Conservation (phyloP, 2,329 filamentous ascomycete species). For the Coniochaeta sp. region DNA sequence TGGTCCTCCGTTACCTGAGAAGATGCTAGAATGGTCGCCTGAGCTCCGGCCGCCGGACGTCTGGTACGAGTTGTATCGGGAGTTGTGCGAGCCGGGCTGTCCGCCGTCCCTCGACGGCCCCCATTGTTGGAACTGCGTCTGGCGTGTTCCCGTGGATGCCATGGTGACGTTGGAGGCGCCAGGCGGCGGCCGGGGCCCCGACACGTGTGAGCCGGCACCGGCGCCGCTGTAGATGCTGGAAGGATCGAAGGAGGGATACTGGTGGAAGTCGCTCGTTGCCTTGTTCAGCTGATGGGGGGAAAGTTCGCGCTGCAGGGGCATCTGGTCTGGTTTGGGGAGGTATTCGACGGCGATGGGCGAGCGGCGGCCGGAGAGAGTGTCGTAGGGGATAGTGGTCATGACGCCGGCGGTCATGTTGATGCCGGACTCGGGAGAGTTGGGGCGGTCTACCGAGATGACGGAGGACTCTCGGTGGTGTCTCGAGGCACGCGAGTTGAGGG, state of each 20-base stretch:
- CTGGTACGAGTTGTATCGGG: slow-evolving; percentile 58
- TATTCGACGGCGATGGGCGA: slow-evolving; percentile 69
- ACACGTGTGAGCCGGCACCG: slow-evolving; percentile 33
- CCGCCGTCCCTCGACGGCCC: slow-evolving; percentile 52
- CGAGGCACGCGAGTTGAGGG: slow-evolving; percentile 61
- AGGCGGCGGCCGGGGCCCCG: slow-evolving; percentile 52
- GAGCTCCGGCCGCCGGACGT: slow-evolving; percentile 52
- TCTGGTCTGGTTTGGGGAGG: slow-evolving; percentile 59
- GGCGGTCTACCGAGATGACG: slow-evolving; percentile 62
- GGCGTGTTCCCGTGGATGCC: slow-evolving; percentile 58
- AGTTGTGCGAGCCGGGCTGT: slow-evolving; percentile 41
- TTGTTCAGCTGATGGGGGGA: slow-evolving; percentile 81
- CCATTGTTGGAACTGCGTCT: slow-evolving; percentile 74
- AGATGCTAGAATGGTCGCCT: slow-evolving; percentile 45
- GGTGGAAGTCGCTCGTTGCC: slow-evolving; percentile 71
- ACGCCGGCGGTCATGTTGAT: slow-evolving; percentile 72
- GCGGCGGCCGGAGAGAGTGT: slow-evolving; percentile 54
- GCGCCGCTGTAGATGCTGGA: slow-evolving; percentile 39
- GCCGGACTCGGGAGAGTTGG: slow-evolving; percentile 55
- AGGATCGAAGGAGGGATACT: slow-evolving; percentile 71
- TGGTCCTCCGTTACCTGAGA: slow-evolving; percentile 47
- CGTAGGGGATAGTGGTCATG: slow-evolving; percentile 84
- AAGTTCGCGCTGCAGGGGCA: slow-evolving; percentile 59
- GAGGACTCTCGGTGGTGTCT: slow-evolving; percentile 70
- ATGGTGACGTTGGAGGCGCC: slow-evolving; percentile 59